Evolutionary conservation across 805 yeast species (phyloP).

Genomic region (Metschnikowia aberdeeniae): DNA sequence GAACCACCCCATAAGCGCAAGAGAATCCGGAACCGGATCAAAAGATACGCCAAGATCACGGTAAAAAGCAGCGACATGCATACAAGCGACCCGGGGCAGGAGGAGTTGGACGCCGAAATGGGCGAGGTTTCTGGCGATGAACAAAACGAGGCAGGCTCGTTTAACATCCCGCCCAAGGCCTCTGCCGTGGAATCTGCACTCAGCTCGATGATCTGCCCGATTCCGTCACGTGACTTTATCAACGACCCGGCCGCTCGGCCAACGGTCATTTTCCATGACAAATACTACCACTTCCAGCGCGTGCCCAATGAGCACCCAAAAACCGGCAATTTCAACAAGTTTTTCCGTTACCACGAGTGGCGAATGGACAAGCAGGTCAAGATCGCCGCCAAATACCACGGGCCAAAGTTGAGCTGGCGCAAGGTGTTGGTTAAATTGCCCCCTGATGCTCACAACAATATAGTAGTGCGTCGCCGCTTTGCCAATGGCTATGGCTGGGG

Average conservation of each 20-base stretch:
- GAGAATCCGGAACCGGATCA: slow-evolving; percentile 6
- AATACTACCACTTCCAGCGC: slow-evolving; percentile 31
- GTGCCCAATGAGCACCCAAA: slow-evolving; percentile 24
- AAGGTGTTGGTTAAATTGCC: slow-evolving; percentile 41
- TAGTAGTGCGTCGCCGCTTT: slow-evolving; percentile 40
- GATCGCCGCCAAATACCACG: slow-evolving; percentile 41
- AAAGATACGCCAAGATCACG: slow-evolving; percentile 15
- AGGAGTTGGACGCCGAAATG: neutral
- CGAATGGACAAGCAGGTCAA: slow-evolving; percentile 36
- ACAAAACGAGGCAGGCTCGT: slow-evolving; percentile 8
- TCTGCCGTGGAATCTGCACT: slow-evolving; percentile 41
- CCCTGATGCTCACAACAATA: slow-evolving; percentile 46
- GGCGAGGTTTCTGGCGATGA: slow-evolving; percentile 2
- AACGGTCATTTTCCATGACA: slow-evolving; percentile 41
- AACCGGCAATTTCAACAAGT: slow-evolving; percentile 11
- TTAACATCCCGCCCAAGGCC: slow-evolving; percentile 45
- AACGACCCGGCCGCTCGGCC: slow-evolving; percentile 31
- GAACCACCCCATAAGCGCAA: slow-evolving; percentile 10
- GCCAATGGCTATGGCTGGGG: slow-evolving; percentile 48
- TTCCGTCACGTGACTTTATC: slow-evolving; percentile 32
- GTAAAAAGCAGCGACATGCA: slow-evolving; percentile 19
- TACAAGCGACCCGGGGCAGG: neutral
- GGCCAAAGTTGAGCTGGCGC: slow-evolving; percentile 37
- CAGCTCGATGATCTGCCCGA: slow-evolving; percentile 37
- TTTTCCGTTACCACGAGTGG: slow-evolving; percentile 32